Evolutionary conservation across 331 rosid species (phyloP), one percentile per base, ranked within the genome.

Genomic region (Malus hybrid): DNA sequence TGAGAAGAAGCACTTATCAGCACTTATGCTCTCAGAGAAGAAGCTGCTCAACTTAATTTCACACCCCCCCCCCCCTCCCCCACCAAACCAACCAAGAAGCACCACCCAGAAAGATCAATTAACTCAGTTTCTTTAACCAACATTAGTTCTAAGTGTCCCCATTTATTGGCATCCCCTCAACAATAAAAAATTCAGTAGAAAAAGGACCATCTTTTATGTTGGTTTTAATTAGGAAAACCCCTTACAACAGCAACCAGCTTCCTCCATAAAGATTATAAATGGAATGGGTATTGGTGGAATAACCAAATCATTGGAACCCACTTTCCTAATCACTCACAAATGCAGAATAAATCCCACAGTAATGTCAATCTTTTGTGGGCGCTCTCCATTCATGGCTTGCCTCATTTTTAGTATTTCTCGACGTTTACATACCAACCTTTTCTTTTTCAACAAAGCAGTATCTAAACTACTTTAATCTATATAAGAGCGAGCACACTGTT

Each of bases 291-390:
- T 42, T 62, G 67, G 76, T 68, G 80, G 62, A 36, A 67, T 56
- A 73, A 62, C 73, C 54, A 67, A 71, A 83, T 83, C 79, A 79
- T 65, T 18, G 48, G 67, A 79, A 76, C 72, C 73, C 78, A 52
- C 74, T 24, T 71, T 32, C 44, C 55, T 34, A 33, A 57, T 59
- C 24, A 22, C 12, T 46, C 20, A 28, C 72, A 64, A 52, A 78
- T 65, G 33, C 67, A 71, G 65, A 64, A 39, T 1, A 22, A 73
- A 77, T n/a, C 27, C 57, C 79, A 57, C 73, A 55, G n/a, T 65
- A 29, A 29, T 28, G 10, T 73, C 63, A 69, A 73, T 70, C 46
- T 55, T 18, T 28, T 52, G 73, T 71, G 66, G 69, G 67, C 16
- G 1, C 7, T 32, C 22, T 46, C 59, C 13, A 16, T 19, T 31